Evolutionary conservation across 257 asterid genomes (phyloP), one percentile per base, ranked within the genome.

Genomic region (Eustoma russellianum): DNA sequence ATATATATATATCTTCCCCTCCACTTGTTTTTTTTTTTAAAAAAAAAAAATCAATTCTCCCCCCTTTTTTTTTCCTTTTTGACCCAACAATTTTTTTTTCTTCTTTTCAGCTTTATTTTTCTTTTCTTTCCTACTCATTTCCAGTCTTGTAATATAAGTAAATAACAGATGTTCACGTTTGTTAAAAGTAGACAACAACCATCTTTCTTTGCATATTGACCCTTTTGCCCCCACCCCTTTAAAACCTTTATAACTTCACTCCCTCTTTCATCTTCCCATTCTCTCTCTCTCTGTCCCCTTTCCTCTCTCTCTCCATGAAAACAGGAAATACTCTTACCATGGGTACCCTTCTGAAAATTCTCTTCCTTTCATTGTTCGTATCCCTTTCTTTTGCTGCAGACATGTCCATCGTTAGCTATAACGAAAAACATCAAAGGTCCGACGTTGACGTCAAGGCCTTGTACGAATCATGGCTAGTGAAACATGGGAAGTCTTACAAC

Each of bases 391-490:
- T 45, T n/a, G 85, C 88, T 5, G 55, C 79, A 33, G 92, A 81
- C 58, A 76, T 81, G 80, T 86, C 92, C 33, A 83, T 83, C 71
- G 61, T 86, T 2, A 69, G 66, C 47, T 81, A 83, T 75, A 77
- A 64, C 71, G 67, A 63, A 35, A 34, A 34, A 8, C 76, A 68
- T 55, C 18, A 14, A 54, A 76, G 81, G 51, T 53, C 85, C 46
- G 71, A 83, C 34, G 83, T 65, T 4, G 83, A 83, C 53, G 74
- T 83, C 46, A 53, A 17, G 64, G 51, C 76, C 44, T 8, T 83
- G 76, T 70, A 77, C 86, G 92, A 82, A 74, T 71, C 81, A 41
- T 87, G 96, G 96, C 53, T 81, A 57, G 77, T 66, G 48, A 33
- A 79, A 60, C 94, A 87, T 66, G 79, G 74, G 0, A 83, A 70